Evolutionary conservation across 306 rosid species (phyloP), one percentile per base, ranked within the genome.

Genomic region (Crotalaria pallida): DNA sequence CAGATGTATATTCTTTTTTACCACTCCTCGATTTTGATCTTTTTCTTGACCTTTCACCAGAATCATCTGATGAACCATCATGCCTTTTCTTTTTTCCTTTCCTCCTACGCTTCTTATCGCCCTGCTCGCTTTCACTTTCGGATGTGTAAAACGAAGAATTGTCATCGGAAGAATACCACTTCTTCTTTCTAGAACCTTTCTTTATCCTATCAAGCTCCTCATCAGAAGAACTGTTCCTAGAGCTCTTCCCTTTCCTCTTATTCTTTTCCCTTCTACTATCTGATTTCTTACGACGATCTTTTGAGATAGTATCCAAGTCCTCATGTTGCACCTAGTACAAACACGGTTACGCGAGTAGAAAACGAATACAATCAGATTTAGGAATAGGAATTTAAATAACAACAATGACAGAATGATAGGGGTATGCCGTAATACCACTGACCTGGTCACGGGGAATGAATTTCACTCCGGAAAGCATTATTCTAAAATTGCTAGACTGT

Each of bases 101-200:
- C 73, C 78, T 80, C 65, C 33, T 77, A 13, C 17, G 69, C 69
- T 71, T 88, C 73, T 79, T 85, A 18, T 51, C 60, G 12, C 66
- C 83, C n/a, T 13, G 49, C 2, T 58, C 84, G 18, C 80, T 80
- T 72, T 84, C 96, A 78, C 71, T 67, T 9, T 65, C 91, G 0
- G 76, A 70, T 4, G 84, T 45, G 64, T 74, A 60, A 18, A 73
- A 70, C 6, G 84, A 83, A 63, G 85, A 87, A 64, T 68, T 21
- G 49, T 87, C 94, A 6, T 87, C 91, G 0, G 92, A 87, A 0
- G 87, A 88, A 65, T 93, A 88, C 96, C 96, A 84, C 65, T 86
- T 89, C 79, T 83, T 86, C 74, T 80, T 92, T 55, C 79, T 80
- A 57, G 92, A 84, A 6, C 82, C 58, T 41, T 72, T 85, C 73